Evolutionary conservation across 306 rosid species (phyloP).

Genomic region (Adenanthera pavonina): DNA sequence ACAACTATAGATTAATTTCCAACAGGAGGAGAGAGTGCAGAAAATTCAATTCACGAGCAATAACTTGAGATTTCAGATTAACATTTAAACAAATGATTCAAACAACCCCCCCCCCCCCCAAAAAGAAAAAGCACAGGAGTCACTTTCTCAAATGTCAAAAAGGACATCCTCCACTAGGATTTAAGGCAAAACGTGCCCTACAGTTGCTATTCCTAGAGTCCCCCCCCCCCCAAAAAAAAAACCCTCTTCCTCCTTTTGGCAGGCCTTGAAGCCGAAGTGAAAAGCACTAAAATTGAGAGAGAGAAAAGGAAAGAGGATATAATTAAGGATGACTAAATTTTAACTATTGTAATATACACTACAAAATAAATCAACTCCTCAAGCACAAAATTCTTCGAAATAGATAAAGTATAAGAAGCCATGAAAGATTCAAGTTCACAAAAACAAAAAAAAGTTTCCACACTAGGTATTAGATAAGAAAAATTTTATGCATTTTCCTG

Average conservation of each 20-base stretch:
- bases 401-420: background rate
- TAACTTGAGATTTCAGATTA: background rate
- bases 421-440: background rate
- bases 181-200: background rate
- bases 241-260: too few species aligned
- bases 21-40: background rate
- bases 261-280: background rate
- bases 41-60: slow-evolving; percentile 16
- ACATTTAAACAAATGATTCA: background rate
- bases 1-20: slow-evolving; percentile 27
- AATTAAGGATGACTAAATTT: background rate
- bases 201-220: too few species aligned
- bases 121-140: background rate
- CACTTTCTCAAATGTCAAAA: background rate
- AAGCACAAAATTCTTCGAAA: background rate
- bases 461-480: background rate
- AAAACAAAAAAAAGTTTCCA: too few species aligned
- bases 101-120: background rate
- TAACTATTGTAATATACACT: background rate
- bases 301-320: background rate
- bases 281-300: background rate
- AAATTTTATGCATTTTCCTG: background rate
- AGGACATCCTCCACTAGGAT: background rate
- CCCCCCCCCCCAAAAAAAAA: background rate
- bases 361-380: background rate